Conservation (phyloP, 2,329 filamentous ascomycete genomes). For the Curvularia lunata region DNA sequence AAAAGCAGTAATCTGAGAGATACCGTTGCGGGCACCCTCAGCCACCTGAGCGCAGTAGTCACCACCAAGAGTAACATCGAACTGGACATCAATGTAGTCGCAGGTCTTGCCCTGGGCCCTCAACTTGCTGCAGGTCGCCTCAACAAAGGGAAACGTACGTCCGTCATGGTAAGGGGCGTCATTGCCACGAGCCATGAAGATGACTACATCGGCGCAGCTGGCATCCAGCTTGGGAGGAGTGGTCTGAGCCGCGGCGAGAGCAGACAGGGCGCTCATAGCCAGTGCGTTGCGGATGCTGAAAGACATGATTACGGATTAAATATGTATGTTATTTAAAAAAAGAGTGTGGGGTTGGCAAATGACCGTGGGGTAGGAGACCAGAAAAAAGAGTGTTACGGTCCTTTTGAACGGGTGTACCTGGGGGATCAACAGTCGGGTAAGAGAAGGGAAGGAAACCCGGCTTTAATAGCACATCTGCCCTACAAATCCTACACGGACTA, state of each 20-base stretch:
- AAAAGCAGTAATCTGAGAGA: slow-evolving; percentile 58
- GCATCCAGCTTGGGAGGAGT: slow-evolving; percentile 37
- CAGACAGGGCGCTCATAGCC: slow-evolving; percentile 26
- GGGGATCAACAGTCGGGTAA: not conserved
- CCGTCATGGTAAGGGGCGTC: slow-evolving; percentile 30
- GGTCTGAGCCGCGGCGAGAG: slow-evolving; percentile 20
- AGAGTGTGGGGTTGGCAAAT: not conserved
- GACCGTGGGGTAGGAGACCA: not conserved
- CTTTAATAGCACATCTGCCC: not conserved
- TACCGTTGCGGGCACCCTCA: slow-evolving; percentile 29
- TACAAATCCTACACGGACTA: not conserved
- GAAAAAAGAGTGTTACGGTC: slow-evolving; percentile 9
- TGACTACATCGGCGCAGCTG: slow-evolving; percentile 28
- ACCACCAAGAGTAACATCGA: slow-evolving; percentile 21
- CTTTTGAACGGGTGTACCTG: slow-evolving; percentile 3
- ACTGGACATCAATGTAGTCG: slow-evolving; percentile 33
- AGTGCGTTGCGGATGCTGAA: slow-evolving; percentile 29
- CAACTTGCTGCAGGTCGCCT: slow-evolving; percentile 30
- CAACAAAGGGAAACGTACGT: slow-evolving; percentile 28
- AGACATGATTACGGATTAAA: slow-evolving; percentile 32
- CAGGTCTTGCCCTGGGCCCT: slow-evolving; percentile 29
- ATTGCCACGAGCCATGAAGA: slow-evolving; percentile 35
- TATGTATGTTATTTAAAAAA: not conserved
- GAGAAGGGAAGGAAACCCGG: not conserved
- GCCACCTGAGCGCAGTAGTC: slow-evolving; percentile 28